Base-by-base conservation (phyloP, 2,329 filamentous ascomycete genomes). In the Didymosphaeria variabile region DNA sequence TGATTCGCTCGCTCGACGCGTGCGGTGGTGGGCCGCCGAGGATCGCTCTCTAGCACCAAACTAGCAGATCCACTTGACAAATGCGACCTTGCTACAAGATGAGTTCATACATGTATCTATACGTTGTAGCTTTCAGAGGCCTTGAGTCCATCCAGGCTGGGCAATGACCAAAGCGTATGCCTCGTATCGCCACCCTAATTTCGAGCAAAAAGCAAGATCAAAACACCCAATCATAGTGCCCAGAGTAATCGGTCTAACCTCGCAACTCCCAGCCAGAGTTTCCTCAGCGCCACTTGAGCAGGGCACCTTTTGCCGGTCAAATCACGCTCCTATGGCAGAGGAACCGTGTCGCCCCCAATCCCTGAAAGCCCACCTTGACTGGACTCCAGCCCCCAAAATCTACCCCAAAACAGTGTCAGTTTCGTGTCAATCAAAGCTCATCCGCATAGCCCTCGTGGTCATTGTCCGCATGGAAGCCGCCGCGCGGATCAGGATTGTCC, bases 401-500 rank as follows among this genome's bases (percentile, higher is more conserved):
- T 26, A 5, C 12, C 23, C 8, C 40, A 19, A 29, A 29, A 29
- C 26, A 29, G 26, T 29, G 26, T 6, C 26, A 29, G 10, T 44
- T 6, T n/a, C 10, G 10, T 6, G 5, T 1, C 13, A 17, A 3
- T 45, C 40, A 75, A 6, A 67, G 38, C 21, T 76, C 74, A 23
- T 77, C 71, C 4, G 67, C 70, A 56, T 68, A 76, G 1, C 70
- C 72, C 63, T 79, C 77, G 36, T 79, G 65, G 47, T 76, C 74
- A 1, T 42, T 36, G 44, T 76, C 72, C 9, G 74, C 73, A 23
- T 63, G 31, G 60, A 75, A 75, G n/a, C 74, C 71, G n/a, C 71
- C 72, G 4, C 61, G 55, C 32, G 66, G 57, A 26, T 72, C 69
- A 1, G 71, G 67, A 17, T 76, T 72, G 19, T 81, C 75, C 1